Percentiles rank a stretch among this genome's conserved stretches.
Conservation (phyloP, 805 yeast genomes). For the Saccharomycopsis babjevae region DNA sequence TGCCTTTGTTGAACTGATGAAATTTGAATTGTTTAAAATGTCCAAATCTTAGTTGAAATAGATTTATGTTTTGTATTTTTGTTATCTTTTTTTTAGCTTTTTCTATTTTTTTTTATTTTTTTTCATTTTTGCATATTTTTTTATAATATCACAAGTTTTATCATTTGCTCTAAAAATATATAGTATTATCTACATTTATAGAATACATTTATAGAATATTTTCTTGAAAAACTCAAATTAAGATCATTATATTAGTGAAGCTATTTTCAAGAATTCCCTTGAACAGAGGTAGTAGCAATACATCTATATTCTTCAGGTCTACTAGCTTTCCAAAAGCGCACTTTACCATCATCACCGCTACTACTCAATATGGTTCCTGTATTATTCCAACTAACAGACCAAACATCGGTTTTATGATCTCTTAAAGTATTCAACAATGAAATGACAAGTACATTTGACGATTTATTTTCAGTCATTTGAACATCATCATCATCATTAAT, state of each 20-base stretch:
- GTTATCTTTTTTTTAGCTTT: neutral
- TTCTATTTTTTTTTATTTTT: neutral
- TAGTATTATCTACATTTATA: neutral
- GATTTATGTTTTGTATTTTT: neutral
- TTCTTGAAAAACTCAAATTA: neutral
- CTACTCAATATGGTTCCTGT: constrained; percentile 89
- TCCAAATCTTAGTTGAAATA: neutral
- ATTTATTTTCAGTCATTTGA: constrained; percentile 1
- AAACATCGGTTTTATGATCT: constrained; percentile 81
- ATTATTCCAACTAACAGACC: constrained; percentile 93
- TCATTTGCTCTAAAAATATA: neutral
- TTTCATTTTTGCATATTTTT: neutral
- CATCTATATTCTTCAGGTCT: constrained; percentile 83
- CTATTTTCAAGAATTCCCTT: neutral
- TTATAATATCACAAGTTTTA: neutral
- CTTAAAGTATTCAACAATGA: constrained; percentile 45
- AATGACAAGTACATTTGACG: constrained; percentile 1
- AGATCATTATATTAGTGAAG: neutral
- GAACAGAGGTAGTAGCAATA: constrained; percentile 69
- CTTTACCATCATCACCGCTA: constrained; percentile 92
- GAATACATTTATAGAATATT: neutral
- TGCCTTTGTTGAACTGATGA: constrained; percentile 44
- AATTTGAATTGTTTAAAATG: constrained; percentile 32
- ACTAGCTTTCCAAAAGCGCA: constrained; percentile 84
- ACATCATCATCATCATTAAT: constrained; percentile 1